phyloP scores from a whole-genome alignment of 768 basidiomycete species.

The Boletus rufocinnamomeus region DNA sequence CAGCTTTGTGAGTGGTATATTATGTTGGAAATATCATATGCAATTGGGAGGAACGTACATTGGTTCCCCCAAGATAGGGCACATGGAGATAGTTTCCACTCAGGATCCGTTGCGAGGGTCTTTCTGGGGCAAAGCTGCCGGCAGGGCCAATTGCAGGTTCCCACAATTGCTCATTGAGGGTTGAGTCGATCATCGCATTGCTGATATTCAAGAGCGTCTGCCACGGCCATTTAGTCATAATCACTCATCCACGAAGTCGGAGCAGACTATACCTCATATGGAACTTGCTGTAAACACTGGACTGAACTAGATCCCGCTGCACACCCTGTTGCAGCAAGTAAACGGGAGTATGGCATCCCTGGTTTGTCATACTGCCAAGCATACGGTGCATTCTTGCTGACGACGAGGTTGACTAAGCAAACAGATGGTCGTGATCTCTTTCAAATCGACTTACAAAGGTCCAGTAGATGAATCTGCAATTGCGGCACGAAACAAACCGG shows the following conservation, averaged over 20 bases:
- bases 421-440: not conserved
- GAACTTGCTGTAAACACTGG: conserved; percentile 39
- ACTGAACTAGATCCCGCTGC: conserved; percentile 40
- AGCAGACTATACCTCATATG: conserved; percentile 16
- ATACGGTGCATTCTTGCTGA: conserved; percentile 52
- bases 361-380: conserved; percentile 51
- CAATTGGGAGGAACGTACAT: conserved; percentile 35
- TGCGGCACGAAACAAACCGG: conserved; percentile 16
- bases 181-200: conserved; percentile 45
- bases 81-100: conserved; percentile 53
- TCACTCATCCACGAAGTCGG: not conserved
- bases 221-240: not conserved
- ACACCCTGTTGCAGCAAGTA: conserved; percentile 50
- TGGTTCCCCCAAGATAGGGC: conserved; percentile 58
- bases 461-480: conserved; percentile 23
- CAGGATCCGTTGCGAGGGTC: conserved; percentile 47
- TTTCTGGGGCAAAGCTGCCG: conserved; percentile 49
- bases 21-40: not conserved
- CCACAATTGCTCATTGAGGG: conserved; percentile 58
- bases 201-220: conserved; percentile 53
- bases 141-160: conserved; percentile 53
- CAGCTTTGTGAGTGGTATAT: not conserved
- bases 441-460: conserved; percentile 19
- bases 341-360: conserved; percentile 50
- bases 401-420: not conserved